Percentiles rank a stretch among this genome's conserved stretches.
Evolutionary conservation across 768 basidiomycete genomes (phyloP).

Genomic region (Dioszegia crocea): DNA sequence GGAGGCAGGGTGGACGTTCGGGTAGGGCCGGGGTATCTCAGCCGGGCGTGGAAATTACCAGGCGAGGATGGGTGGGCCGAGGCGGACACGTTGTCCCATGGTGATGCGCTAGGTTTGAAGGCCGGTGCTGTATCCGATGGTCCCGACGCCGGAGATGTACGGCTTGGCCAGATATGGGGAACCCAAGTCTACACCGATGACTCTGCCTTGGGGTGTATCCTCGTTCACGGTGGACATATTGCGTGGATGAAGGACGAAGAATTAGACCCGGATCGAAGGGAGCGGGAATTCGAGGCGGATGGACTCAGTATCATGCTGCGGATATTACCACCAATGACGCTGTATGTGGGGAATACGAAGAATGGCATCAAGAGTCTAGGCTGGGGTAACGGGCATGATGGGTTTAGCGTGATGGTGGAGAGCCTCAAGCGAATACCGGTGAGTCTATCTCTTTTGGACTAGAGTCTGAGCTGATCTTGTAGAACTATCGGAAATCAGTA

Average conservation of each 20-base stretch:
- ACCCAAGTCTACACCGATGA: constrained; percentile 55
- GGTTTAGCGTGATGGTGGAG: constrained; percentile 51
- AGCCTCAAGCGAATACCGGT: constrained; percentile 45
- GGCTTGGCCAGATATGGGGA: constrained; percentile 39
- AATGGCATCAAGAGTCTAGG: constrained; percentile 49
- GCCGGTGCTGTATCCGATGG: background rate
- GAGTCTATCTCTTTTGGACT: constrained; percentile 10
- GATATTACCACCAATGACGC: constrained; percentile 49
- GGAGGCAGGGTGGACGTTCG: constrained; percentile 36
- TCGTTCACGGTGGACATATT: constrained; percentile 53
- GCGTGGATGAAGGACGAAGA: constrained; percentile 25
- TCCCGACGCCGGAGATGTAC: constrained; percentile 17
- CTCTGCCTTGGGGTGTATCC: constrained; percentile 49
- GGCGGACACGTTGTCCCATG: background rate
- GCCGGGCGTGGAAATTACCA: constrained; percentile 29
- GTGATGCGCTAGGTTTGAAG: background rate
- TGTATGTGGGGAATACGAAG: constrained; percentile 45
- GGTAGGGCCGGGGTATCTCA: constrained; percentile 32
- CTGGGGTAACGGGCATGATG: constrained; percentile 55
- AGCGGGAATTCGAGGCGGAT: background rate
- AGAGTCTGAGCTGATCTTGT: background rate
- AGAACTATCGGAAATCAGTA: background rate
- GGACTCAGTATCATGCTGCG: constrained; percentile 45
- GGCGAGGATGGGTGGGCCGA: constrained; percentile 41
- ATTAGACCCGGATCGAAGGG: background rate